Base-by-base conservation (phyloP, 352 stramenopile species). In the Phytophthora ramorum region DNA sequence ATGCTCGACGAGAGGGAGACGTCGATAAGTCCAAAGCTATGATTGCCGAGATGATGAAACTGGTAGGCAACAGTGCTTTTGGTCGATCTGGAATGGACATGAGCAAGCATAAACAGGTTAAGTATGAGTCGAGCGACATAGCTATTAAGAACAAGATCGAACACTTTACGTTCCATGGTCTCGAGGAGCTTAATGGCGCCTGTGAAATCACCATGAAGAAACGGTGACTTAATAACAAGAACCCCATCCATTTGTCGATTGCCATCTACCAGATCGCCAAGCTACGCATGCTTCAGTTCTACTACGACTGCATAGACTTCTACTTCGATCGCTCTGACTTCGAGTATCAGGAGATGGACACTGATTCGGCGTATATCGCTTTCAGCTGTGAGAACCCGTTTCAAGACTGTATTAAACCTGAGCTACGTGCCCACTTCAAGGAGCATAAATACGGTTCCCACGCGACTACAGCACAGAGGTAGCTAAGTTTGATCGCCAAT, bases 1-100 rank as follows among this genome's bases (percentile, higher is more conserved):
- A 75, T 26, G 73, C 69, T 38, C 69, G 68, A 12, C 56, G 67
- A 6, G 47, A 20, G 17, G 72, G 72, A 13, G 64, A 75, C 59
- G 55, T n/a, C 32, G 60, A 75, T 38, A 61, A 63, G 28, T 52
- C 16, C n/a, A 60, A 73, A 37, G 24, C n/a, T 24, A 54, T 54
- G 47, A 54, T 54, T 41, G 47, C 47, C 40, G 47, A 34, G 28
- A 34, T 34, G 28, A 34, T 34, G 28, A 34, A 34, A 34, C 28
- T 34, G 28, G 28, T 34, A 54, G 47, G 46, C 20, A 52, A 40
- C 46, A 38, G 12, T 20, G 46, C 46, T 52, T 52, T 52, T 20
- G 46, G 46, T 20, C 46, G 26, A 17, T 38, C 22, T 52, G 46
- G 22, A 10, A 52, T 52, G 46, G 46, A 52, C 46, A 52, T 52